Conservation (phyloP, 257 asterid species). For the Echites panduratus region DNA sequence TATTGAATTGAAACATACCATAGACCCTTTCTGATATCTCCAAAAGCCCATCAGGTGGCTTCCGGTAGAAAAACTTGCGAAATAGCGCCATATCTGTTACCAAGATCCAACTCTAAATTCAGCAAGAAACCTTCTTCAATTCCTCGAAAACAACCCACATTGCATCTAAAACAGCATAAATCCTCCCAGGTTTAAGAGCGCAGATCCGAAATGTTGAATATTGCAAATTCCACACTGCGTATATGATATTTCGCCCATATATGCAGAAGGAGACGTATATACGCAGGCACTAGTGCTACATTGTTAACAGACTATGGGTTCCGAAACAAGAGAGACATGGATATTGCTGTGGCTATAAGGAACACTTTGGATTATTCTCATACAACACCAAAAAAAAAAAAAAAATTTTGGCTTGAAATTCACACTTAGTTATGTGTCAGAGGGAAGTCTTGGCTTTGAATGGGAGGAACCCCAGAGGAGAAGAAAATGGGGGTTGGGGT, state of each 20-base stretch:
- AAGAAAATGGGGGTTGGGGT: conserved; percentile 16
- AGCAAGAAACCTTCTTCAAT: conserved; percentile 5
- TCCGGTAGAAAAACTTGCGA: conserved; percentile 28
- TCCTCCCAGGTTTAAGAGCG: conserved; percentile 4
- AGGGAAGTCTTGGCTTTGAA: conserved; percentile 21
- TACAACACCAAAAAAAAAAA: background rate
- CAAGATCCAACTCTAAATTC: conserved; percentile 9
- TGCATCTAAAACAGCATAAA: conserved; percentile 6
- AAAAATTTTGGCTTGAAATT: conserved; percentile 15
- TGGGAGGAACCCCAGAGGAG: conserved; percentile 25
- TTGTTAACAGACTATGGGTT: conserved; percentile 7
- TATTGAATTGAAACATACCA: conserved; percentile 21
- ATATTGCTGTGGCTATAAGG: conserved; percentile 28
- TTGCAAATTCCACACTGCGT: background rate
- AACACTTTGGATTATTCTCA: conserved; percentile 1
- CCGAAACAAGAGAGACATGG: conserved; percentile 15
- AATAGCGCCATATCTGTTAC: conserved; percentile 25
- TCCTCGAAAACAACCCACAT: conserved; percentile 9
- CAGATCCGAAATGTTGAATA: background rate
- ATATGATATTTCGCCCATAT: background rate
- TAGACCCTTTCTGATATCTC: conserved; percentile 35
- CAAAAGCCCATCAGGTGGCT: conserved; percentile 28
- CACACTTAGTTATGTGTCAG: conserved; percentile 16
- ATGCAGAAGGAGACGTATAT: background rate
- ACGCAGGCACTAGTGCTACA: conserved; percentile 2